A percentile compares a stretch with the other conserved stretches of the same genome.
These are phyloP conservation scores for Amoebophrya sp. DNA, from an alignment of 169 alveolate genomes.

Conservation along the genomic window DNA sequence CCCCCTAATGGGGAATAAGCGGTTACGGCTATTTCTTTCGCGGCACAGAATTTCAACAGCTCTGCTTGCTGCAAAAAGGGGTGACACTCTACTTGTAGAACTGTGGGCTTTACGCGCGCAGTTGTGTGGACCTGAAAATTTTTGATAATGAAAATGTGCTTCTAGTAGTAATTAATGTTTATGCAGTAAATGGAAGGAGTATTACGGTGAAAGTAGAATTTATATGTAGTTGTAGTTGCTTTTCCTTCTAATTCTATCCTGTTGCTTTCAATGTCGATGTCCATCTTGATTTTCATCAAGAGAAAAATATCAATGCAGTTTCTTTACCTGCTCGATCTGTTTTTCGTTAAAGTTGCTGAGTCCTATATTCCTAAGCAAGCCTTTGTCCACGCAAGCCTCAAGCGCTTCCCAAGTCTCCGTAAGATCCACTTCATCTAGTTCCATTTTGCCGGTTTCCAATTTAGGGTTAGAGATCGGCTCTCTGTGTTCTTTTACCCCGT, in stretches of 20 bases:
- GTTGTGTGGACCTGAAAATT: no score
- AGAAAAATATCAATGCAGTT: background rate
- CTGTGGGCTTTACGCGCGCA: conserved; percentile 43
- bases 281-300: no score
- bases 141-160: background rate
- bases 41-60: conserved; percentile 40
- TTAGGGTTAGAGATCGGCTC: no score
- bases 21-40: conserved; percentile 43
- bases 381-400: conserved; percentile 44
- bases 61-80: conserved; percentile 35
- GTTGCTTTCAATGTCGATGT: no score
- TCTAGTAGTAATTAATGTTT: background rate
- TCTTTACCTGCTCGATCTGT: conserved; percentile 37
- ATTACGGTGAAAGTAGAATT: background rate
- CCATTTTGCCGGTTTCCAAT: background rate
- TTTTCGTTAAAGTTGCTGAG: conserved; percentile 42
- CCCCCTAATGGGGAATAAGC: conserved; percentile 53
- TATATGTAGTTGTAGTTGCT: no score
- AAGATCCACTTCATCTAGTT: conserved; percentile 10
- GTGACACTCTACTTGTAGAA: conserved; percentile 49
- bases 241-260: no score
- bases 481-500: no score
- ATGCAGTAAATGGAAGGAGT: no score
- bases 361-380: conserved; percentile 44
- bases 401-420: conserved; percentile 46